Conservation (phyloP, 164 flowering plant genomes). For the Magnolia sinica region DNA sequence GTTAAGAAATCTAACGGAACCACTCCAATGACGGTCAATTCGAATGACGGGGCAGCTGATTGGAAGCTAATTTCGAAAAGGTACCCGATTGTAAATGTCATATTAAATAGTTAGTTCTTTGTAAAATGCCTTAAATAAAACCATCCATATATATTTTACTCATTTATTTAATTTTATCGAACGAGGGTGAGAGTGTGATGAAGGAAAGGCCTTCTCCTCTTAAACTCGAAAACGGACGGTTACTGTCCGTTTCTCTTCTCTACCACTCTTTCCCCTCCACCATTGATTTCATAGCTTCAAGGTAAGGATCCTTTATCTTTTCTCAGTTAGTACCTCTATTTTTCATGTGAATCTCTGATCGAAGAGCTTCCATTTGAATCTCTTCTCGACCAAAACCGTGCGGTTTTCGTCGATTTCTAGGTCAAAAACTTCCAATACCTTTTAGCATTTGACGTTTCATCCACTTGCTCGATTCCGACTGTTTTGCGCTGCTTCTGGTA, state of each 20-base stretch:
- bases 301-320: background rate
- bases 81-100: too few relatives aligned
- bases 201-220: background rate
- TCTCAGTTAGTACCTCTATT: background rate
- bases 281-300: background rate
- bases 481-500: background rate
- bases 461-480: background rate
- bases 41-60: too few relatives aligned
- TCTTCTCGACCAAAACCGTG: background rate
- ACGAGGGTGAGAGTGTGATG: background rate
- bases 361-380: conserved; percentile 13
- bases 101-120: too few relatives aligned
- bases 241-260: background rate
- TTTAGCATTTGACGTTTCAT: background rate
- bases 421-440: background rate
- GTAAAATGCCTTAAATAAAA: too few relatives aligned
- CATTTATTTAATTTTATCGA: too few relatives aligned
- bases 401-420: conserved; percentile 9
- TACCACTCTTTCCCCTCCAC: background rate
- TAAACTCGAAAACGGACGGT: background rate
- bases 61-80: too few relatives aligned
- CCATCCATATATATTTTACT: too few relatives aligned
- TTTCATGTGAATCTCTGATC: conserved; percentile 6
- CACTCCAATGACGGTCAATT: too few relatives aligned
- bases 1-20: too few relatives aligned